Evolutionary conservation across 305 asterid genomes (phyloP), one percentile per base, ranked within the genome.

Genomic region (Lippia alba): DNA sequence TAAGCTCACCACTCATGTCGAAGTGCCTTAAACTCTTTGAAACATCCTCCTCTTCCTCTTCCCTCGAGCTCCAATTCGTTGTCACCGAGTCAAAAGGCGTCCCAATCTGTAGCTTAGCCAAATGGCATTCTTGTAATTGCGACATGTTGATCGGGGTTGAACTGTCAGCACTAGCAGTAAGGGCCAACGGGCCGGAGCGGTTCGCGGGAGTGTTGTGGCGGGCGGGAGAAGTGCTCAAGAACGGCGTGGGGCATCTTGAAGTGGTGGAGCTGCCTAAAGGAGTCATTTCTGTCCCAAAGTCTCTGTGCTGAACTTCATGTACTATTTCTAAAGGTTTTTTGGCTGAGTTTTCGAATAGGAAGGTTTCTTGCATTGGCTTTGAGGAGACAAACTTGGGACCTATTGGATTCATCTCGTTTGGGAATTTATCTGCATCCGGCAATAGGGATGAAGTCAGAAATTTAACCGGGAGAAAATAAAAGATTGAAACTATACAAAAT

Each of bases 11-110:
- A 32, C 65, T 87, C 76, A 91, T 85, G 84, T 94, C 99, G 33
- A 85, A 91, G 79, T 94, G 99, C 71, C 99, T 86, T 83, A 94
- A 81, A 62, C 99, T 94, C 88, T 94, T 94, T 0, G 99, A 94
- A 48, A 94, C 82, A 1, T 94, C 99, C 82, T 94, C 99, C 67
- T 94, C 99, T 61, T 94, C 97, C 85, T 91, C 99, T 57, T 91
- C 97, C 58, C 96, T 85, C 4, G 97, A 89, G 76, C 97, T 91
- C 99, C 99, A 94, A 56, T 87, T 89, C 4, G 92, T 74, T 0
- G 85, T 72, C 15, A 79, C 80, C 1, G 91, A 81, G 64, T 84
- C 91, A 15, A 72, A 89, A 4, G 80, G 63, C 70, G 76, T 64
- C 76, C 87, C 96, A 2, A 76, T 56, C 12, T 80, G 86, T 44